phyloP scores from a whole-genome alignment of 2,329 filamentous ascomycete genomes.

The Alternaria conjuncta region DNA sequence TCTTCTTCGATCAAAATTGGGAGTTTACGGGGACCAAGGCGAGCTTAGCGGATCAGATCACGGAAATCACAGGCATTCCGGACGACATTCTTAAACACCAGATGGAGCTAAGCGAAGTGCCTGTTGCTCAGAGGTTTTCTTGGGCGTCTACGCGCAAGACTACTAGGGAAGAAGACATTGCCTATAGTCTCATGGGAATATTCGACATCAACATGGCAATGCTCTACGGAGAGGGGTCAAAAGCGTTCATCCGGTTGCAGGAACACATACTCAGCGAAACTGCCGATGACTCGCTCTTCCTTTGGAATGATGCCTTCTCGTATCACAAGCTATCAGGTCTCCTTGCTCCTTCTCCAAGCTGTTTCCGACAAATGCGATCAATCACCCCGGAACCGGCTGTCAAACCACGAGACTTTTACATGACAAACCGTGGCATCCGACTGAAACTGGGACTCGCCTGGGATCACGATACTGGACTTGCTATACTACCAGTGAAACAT shows the following conservation, averaged over 20 bases:
- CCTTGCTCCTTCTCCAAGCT: not conserved
- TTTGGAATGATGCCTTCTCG: constrained; percentile 6
- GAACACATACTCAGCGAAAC: constrained; percentile 13
- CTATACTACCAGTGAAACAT: constrained; percentile 12
- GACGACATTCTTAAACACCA: constrained; percentile 3
- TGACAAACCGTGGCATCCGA: constrained; percentile 10
- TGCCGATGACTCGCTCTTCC: constrained; percentile 9
- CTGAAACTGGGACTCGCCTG: constrained; percentile 8
- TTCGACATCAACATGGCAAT: constrained; percentile 22
- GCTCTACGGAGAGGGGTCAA: constrained; percentile 17
- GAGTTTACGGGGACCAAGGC: constrained; percentile 11
- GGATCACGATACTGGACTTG: constrained; percentile 8
- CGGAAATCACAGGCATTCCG: constrained; percentile 14
- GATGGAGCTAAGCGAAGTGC: constrained; percentile 8
- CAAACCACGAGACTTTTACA: constrained; percentile 3
- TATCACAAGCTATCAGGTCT: constrained; percentile 8
- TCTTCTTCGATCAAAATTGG: constrained; percentile 15
- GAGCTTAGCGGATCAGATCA: not conserved
- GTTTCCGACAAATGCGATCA: constrained; percentile 7
- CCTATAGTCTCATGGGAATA: constrained; percentile 23
- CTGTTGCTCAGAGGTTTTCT: constrained; percentile 16
- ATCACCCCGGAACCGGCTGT: constrained; percentile 2
- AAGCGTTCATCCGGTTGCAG: constrained; percentile 16
- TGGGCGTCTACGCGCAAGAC: constrained; percentile 29
- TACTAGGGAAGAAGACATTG: constrained; percentile 22